Base-by-base conservation (phyloP, 495 filamentous ascomycete genomes). In the Talaromyces trachyspermus region DNA sequence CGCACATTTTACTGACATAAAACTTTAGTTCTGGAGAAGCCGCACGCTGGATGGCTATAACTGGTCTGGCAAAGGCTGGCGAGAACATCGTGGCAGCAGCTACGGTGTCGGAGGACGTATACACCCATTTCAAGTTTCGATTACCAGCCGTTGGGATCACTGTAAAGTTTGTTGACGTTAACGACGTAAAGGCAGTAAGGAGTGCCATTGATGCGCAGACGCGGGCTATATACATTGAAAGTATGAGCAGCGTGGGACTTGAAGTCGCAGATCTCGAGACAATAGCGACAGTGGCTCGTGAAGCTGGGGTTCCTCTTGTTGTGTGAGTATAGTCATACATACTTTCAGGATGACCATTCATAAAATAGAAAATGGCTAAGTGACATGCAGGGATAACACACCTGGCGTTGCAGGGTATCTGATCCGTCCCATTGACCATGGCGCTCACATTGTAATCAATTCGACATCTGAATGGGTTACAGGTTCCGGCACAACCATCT, bases 391-490 rank as follows among this genome's bases (percentile, higher is more conserved):
- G 11, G 92, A 98, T 68, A 98, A 98, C 67, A 97, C 92, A 7
- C 95, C 97, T 55, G 92, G 92, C 19, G 94, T 91, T n/a, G 92
- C 92, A 46, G 94, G 92, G 24, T 97, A 86, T 75, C 89, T 89
- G 56, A 72, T 81, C 49, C 82, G 85, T 2, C 94, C 94, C n/a
- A 92, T 98, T 57, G 84, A 94, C 6, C 85, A 95, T 61, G 94
- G 94, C 30, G 87, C 85, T 44, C 91, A 98, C 57, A 95, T 98
- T 46, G 79, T 98, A 32, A 87, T 97, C 9, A 89, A 96, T 71
- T 89, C 84, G 20, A 89, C 92, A 7, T 97, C 92, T n/a, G 97
- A 98, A 66, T 98, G 94, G 92, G 96, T 98, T 39, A 94, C 94
- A 33, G 92, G 92, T 23, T 92, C 96, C 63, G 92, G 94, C 25